Evolutionary conservation across 148 eudicot genomes (phyloP), one percentile per base, ranked within the genome.

Genomic region (Simmondsia chinensis): DNA sequence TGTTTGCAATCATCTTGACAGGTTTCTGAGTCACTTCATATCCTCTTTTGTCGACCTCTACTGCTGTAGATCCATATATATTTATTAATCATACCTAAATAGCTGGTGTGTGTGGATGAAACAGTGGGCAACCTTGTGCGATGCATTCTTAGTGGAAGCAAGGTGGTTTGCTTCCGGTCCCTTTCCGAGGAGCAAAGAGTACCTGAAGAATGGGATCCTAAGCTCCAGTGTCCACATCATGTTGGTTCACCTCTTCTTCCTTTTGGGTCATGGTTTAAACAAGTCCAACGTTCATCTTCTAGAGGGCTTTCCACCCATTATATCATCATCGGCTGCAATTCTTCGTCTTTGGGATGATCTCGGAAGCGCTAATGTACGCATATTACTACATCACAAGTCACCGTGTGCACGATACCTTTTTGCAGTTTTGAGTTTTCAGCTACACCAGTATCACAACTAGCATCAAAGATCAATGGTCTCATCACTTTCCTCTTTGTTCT

Each of bases 261-360:
- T 79, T 17, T 48, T 74, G 0, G 77, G 78, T 0, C 31, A 74
- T 39, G 64, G 57, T 3, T 54, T 79, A 26, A 59, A 61, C 9
- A 9, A 45, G 1, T 29, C 57, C 15, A 65, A 50, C 8, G 11
- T 60, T 10, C 24, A 37, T 2, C 10, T 60, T 17, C 16, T 68
- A 39, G 44, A 64, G 2, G 71, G 63, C 33, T 50, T 74, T 26
- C 86, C 77, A 1, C 54, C 20, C 26, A 28, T 66, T 26, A 52
- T 74, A 39, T 70, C 72, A 22, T 46, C 60, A 6, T 39, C 69
- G 0, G 81, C 78, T 1, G 39, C 70, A 4, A 68, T 79, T 61
- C 70, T 71, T 52, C 70, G 75, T 1, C 73, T 79, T 19, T 74
- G 73, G 67, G 71, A 79, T 50, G 86, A 79, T 56, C 20, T 72